Conservation (phyloP, 371 early-diverging fungal genomes). For the Paraphysoderma sedebokerense region DNA sequence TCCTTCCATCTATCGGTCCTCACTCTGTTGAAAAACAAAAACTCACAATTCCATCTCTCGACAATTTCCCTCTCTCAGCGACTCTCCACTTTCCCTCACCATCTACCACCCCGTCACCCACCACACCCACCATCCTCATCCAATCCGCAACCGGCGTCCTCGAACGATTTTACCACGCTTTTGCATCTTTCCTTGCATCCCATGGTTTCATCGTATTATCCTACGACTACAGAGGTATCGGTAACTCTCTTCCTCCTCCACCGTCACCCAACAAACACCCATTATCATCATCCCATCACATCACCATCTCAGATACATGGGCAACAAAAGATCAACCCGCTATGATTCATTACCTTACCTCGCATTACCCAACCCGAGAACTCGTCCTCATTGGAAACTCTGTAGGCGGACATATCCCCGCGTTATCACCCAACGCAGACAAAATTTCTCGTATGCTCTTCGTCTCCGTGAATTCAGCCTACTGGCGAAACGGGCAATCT, state of each 20-base stretch:
- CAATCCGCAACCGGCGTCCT: too few relatives aligned
- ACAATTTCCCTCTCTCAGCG: too few relatives aligned
- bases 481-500: slow-evolving; percentile 12
- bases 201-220: slow-evolving; percentile 13
- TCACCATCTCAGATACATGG: slow-evolving; percentile 6
- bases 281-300: not conserved
- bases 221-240: slow-evolving; percentile 15
- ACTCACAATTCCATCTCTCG: too few relatives aligned
- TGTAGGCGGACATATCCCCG: slow-evolving; percentile 13
- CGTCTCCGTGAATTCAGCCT: slow-evolving; percentile 11
- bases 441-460: slow-evolving; percentile 12
- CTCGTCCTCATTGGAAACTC: slow-evolving; percentile 13
- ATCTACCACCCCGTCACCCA: too few relatives aligned
- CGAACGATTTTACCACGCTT: too few relatives aligned
- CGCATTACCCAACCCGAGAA: slow-evolving; percentile 10
- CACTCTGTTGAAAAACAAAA: too few relatives aligned
- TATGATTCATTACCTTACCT: slow-evolving; percentile 10
- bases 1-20: too few relatives aligned
- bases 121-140: too few relatives aligned
- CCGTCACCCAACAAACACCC: slow-evolving; percentile 6
- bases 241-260: slow-evolving; percentile 12
- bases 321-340: slow-evolving; percentile 12
- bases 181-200: too few relatives aligned
- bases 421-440: slow-evolving; percentile 11
- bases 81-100: too few relatives aligned